phyloP scores from a whole-genome alignment of 495 filamentous ascomycete species.

The Cercophora newfieldiana region DNA sequence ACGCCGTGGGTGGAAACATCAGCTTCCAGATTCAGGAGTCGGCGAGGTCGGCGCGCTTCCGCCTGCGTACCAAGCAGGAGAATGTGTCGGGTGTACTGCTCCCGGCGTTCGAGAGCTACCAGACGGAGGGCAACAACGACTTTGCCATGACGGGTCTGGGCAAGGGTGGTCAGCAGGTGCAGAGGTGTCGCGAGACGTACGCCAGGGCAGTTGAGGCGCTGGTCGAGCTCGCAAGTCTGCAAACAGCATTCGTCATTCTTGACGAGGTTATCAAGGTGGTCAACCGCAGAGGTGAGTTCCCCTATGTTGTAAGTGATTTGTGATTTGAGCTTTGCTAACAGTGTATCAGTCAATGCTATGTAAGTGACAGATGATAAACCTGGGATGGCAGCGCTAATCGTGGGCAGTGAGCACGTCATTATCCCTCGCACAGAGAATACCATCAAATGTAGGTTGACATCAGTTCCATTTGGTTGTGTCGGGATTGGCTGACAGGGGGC shows the following conservation, averaged over 20 bases:
- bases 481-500: neutral
- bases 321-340: constrained; percentile 41
- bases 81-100: constrained; percentile 97
- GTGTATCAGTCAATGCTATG: constrained; percentile 84
- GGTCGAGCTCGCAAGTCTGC: constrained; percentile 92
- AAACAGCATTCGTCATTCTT: constrained; percentile 96
- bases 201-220: constrained; percentile 95
- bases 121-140: constrained; percentile 86
- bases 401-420: constrained; percentile 79
- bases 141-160: constrained; percentile 95
- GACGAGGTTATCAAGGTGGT: constrained; percentile 99
- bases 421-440: constrained; percentile 98
- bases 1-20: constrained; percentile 94
- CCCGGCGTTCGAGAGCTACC: constrained; percentile 87
- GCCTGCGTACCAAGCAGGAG: constrained; percentile 91
- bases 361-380: constrained; percentile 44
- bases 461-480: neutral
- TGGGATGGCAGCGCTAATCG: neutral
- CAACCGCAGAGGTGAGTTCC: constrained; percentile 76
- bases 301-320: neutral
- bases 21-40: constrained; percentile 97
- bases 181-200: constrained; percentile 93
- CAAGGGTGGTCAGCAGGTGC: constrained; percentile 96
- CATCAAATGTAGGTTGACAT: constrained; percentile 74
- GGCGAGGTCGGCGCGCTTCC: constrained; percentile 86